Base-by-base conservation (phyloP, 2,329 filamentous ascomycete genomes). In the Pseudogymnoascus sp. region DNA sequence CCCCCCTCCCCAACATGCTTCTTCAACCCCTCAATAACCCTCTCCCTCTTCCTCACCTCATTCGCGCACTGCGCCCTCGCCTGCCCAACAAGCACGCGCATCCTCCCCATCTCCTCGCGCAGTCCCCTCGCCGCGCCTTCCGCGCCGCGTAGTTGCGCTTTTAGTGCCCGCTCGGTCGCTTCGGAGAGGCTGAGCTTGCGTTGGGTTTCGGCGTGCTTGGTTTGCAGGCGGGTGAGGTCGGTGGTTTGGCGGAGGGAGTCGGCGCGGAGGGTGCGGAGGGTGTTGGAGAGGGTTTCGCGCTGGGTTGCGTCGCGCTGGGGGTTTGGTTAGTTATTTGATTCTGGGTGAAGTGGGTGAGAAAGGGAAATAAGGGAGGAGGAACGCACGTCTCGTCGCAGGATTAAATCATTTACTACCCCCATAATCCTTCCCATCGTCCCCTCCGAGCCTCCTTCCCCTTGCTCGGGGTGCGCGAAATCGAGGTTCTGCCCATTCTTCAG, bases 321-420 rank as follows among this genome's bases (percentile, higher is more conserved):
- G 4, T 12, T 18, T 5, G 11, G 31, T 8, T 9, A 34, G 63
- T 21, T 63, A 68, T 49, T 66, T 8, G 3, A 16, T 60, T 62
- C 23, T 63, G 46, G 9, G 62, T 28, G 36, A 36, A 49, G 28
- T n/a, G 16, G 7, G 59, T 37, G 38, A 18, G 38, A 18, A n/a
- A 40, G n/a, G 14, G 9, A 36, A n/a, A 60, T 23, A 63, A 21
- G 18, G 56, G 5, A 23, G 31, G 31, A 34, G 11, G 59, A 63
- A 80, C 86, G 70, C 79, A 96, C 91, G 75, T 99, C 95, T 79
- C 93, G 86, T 68, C 93, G 85, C 65, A 97, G 75, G 64, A 99
- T 91, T 69, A 99, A 77, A 73, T 99, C 95, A 75, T 99, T 96
- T 59, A 99, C 86, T 23, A 99, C 83, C 72, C 93, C 90, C 77